Percentiles rank a stretch among this genome's conserved stretches.
Evolutionary conservation across 1,284 basidiomycete species (phyloP).

Genomic region (Neolentinus lepideus): DNA sequence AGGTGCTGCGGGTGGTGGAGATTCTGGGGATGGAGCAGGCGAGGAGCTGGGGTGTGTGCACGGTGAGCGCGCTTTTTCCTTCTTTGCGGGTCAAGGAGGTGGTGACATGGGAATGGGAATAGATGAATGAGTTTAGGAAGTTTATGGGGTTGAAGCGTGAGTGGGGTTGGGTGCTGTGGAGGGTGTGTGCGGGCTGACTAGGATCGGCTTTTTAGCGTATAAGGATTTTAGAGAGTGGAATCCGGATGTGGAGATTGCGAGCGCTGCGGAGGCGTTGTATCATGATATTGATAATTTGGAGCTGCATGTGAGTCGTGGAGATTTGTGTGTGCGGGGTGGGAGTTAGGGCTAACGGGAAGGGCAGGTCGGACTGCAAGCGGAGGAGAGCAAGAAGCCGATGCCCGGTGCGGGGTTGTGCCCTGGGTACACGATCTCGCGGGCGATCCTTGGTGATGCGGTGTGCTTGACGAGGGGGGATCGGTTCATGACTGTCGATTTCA

Average conservation of each 20-base stretch:
- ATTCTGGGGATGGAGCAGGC: slow-evolving; percentile 67
- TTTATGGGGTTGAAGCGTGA: slow-evolving; percentile 44
- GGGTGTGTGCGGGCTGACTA: neutral
- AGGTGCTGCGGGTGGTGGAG: slow-evolving; percentile 63
- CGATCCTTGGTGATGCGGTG: slow-evolving; percentile 80
- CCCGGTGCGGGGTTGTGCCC: slow-evolving; percentile 80
- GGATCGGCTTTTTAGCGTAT: slow-evolving; percentile 35
- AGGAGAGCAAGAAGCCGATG: slow-evolving; percentile 62
- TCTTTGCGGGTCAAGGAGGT: neutral
- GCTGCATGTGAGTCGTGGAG: slow-evolving; percentile 43
- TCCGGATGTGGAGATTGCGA: slow-evolving; percentile 50
- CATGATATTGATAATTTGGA: slow-evolving; percentile 72
- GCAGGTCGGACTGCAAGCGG: slow-evolving; percentile 69
- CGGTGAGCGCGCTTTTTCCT: slow-evolving; percentile 31
- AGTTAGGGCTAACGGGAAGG: neutral
- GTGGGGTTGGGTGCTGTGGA: slow-evolving; percentile 8
- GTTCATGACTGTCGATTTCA: slow-evolving; percentile 76
- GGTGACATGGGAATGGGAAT: neutral
- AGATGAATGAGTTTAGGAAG: slow-evolving; percentile 60
- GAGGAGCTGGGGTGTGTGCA: slow-evolving; percentile 68
- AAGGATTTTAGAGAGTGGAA: slow-evolving; percentile 75
- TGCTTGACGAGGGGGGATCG: slow-evolving; percentile 61
- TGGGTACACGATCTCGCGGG: slow-evolving; percentile 83
- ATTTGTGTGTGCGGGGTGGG: neutral
- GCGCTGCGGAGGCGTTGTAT: slow-evolving; percentile 63